phyloP scores from a whole-genome alignment of 139 green algal species.

The Micromonas pusilla region DNA sequence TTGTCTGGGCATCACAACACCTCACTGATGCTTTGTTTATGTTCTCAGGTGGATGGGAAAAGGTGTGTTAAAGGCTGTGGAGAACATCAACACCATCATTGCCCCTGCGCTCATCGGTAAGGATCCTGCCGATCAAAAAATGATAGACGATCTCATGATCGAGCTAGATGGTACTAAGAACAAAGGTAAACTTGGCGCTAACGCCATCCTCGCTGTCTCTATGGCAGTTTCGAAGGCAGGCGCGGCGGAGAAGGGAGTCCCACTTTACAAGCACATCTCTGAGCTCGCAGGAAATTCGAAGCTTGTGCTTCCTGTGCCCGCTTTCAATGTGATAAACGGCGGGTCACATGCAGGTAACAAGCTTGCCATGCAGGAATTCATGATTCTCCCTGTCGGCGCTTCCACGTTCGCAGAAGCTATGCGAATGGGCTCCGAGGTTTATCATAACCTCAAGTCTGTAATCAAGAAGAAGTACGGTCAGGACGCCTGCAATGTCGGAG shows the following conservation, averaged over 20 bases:
- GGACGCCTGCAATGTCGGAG: conserved; percentile 95
- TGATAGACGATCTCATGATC: conserved; percentile 87
- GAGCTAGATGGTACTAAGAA: conserved; percentile 93
- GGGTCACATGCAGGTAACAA: conserved; percentile 94
- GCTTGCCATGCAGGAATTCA: conserved; percentile 99
- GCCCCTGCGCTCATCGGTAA: conserved; percentile 81
- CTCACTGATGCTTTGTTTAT: too few relatives aligned
- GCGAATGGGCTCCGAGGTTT: conserved; percentile 89
- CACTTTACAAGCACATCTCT: conserved; percentile 78
- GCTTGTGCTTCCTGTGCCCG: conserved; percentile 81
- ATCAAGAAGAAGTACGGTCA: conserved; percentile 95
- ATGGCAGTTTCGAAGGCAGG: conserved; percentile 87
- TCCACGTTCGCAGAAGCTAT: conserved; percentile 86
- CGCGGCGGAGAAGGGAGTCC: conserved; percentile 86
- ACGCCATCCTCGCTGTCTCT: conserved; percentile 97
- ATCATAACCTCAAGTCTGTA: conserved; percentile 87
- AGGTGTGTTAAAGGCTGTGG: conserved; percentile 85
- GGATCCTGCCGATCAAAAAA: conserved; percentile 83
- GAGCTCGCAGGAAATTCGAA: conserved; percentile 46
- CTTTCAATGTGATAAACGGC: conserved; percentile 99
- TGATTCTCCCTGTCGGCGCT: conserved; percentile 91
- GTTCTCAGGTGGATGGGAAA: conserved; percentile 81
- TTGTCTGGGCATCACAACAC: too few relatives aligned
- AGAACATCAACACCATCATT: conserved; percentile 93
- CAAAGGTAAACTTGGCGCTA: conserved; percentile 96